Percentiles rank a stretch among this genome's conserved stretches.
Conservation (phyloP, 2,329 filamentous ascomycete species). For the Cordyceps cicadae region DNA sequence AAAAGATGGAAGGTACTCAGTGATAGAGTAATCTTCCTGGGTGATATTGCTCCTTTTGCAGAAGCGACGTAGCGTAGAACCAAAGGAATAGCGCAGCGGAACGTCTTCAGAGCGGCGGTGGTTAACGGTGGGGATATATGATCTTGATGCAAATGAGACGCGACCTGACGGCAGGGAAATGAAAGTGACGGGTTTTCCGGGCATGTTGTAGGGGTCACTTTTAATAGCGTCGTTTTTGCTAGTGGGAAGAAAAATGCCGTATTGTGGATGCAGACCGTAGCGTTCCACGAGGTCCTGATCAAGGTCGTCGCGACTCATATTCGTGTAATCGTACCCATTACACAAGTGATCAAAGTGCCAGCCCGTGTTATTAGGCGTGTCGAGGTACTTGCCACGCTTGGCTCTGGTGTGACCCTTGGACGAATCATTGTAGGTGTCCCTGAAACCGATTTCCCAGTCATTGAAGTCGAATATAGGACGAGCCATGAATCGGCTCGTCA, state of each 20-base stretch:
- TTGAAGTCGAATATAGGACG: slow-evolving; percentile 41
- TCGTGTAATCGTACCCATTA: slow-evolving; percentile 44
- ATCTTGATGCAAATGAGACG: slow-evolving; percentile 41
- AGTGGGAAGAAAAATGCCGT: slow-evolving; percentile 42
- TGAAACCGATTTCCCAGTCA: slow-evolving; percentile 49
- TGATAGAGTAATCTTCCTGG: slow-evolving; percentile 24
- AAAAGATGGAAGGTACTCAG: slow-evolving; percentile 26
- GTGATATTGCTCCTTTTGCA: slow-evolving; percentile 29
- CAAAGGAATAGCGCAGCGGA: slow-evolving; percentile 27
- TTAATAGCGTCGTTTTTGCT: slow-evolving; percentile 38
- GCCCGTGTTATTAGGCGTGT: slow-evolving; percentile 44
- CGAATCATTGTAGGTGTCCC: slow-evolving; percentile 49
- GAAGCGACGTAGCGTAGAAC: slow-evolving; percentile 27
- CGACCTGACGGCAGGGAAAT: slow-evolving; percentile 39
- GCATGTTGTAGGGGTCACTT: slow-evolving; percentile 33
- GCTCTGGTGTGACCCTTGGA: slow-evolving; percentile 44
- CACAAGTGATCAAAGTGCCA: slow-evolving; percentile 48
- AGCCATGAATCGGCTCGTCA: slow-evolving; percentile 45
- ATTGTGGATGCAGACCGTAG: slow-evolving; percentile 43
- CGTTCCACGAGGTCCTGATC: slow-evolving; percentile 42
- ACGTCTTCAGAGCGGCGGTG: slow-evolving; percentile 26
- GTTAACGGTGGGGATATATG: slow-evolving; percentile 28
- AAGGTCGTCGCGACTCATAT: slow-evolving; percentile 40
- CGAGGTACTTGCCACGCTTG: slow-evolving; percentile 45
- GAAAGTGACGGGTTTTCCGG: slow-evolving; percentile 40